Percentiles rank a stretch among this genome's conserved stretches.
Conservation (phyloP, 345 rosid species). For the Turnera subulata region DNA sequence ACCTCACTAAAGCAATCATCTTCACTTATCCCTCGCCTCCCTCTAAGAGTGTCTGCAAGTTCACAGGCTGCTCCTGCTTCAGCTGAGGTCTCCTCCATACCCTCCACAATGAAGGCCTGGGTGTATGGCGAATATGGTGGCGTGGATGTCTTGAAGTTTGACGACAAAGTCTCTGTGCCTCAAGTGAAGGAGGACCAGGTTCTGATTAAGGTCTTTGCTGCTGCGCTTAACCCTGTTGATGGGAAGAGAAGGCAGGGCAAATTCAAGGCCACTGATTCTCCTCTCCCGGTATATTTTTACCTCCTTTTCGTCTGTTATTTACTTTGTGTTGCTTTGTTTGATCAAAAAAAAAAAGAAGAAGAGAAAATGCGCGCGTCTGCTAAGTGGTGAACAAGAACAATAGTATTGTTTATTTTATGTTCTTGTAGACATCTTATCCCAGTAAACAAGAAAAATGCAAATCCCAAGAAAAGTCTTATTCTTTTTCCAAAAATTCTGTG, state of each 20-base stretch:
- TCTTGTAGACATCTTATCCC: too few species aligned
- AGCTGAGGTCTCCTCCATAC: conserved; percentile 36
- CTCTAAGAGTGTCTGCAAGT: conserved; percentile 45
- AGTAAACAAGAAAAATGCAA: too few species aligned
- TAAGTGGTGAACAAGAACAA: too few species aligned
- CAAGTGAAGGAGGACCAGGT: conserved; percentile 80
- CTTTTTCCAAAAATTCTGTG: too few species aligned
- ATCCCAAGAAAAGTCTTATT: too few species aligned
- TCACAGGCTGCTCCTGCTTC: conserved; percentile 51
- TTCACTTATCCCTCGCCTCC: conserved; percentile 16
- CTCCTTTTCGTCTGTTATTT: too few species aligned
- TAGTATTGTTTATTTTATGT: too few species aligned
- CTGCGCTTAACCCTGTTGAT: conserved; percentile 93
- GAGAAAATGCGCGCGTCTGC: too few species aligned
- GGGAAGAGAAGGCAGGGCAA: conserved; percentile 82
- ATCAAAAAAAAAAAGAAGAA: too few species aligned
- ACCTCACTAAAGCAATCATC: conserved; percentile 7
- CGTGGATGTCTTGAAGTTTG: conserved; percentile 74
- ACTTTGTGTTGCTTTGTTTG: too few species aligned
- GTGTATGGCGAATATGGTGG: conserved; percentile 73
- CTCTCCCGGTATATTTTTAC: conserved; percentile 55
- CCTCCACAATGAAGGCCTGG: conserved; percentile 83
- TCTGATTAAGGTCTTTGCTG: conserved; percentile 74
- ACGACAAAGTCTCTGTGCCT: conserved; percentile 66
- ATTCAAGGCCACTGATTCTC: conserved; percentile 90